Base-by-base conservation (phyloP, 2,329 filamentous ascomycete species). In the Cladosporium sp. region DNA sequence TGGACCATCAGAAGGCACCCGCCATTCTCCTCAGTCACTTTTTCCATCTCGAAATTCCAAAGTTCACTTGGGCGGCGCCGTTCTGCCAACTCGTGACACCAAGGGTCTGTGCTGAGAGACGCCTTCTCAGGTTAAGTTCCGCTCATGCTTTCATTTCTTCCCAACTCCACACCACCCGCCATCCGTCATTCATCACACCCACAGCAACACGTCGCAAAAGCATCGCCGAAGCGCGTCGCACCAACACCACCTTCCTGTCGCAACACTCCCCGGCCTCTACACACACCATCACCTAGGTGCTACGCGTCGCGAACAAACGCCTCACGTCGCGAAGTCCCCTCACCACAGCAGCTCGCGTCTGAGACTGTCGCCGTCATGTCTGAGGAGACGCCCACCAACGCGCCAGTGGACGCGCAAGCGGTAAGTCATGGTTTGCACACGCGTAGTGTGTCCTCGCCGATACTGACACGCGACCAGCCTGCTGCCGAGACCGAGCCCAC, bases 331-430 rank as follows among this genome's bases (percentile, higher is more conserved):
- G 34, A 64, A 57, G 61, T 36, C 24, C 36, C 34, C 34, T 12
- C 57, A 30, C 41, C 51, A 44, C 61, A 38, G n/a, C 61, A 26
- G 32, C 51, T 38, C 41, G 64, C 64, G 51, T 66, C 63, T 64
- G 67, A 66, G 62, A 59, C 64, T 63, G 66, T 57, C 54, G 66
- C 59, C 66, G 66, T 65, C 57, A 77, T 77, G 75, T 71, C 73
- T 57, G 75, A 77, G 57, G 74, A 74, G 66, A 65, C 69, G 41
- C 65, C 68, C 55, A 69, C 69, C 66, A 68, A 68, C 55, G 70
- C 69, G 52, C 67, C 73, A 51, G 72, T 70, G 24, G 73, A 74
- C 49, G 71, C 70, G 69, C 70, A 67, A 68, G 67, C 70, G 30
- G 74, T 75, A 69, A 73, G 72, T 73, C 54, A 30, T 15, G 47